phyloP scores from a whole-genome alignment of 192 early-diverging fungal genomes.

The Thamnidium elegans region DNA sequence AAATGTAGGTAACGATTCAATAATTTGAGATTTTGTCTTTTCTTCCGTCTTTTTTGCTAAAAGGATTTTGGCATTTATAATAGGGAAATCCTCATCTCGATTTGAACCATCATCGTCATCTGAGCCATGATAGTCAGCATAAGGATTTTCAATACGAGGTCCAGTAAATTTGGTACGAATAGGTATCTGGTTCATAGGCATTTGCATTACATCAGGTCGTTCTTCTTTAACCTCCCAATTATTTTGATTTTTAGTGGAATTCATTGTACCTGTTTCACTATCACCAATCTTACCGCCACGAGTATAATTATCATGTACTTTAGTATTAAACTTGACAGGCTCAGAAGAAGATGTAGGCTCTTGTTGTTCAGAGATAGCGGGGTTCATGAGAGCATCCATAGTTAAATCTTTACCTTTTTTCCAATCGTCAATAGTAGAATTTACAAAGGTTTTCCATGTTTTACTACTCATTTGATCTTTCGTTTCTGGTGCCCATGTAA shows the following conservation, averaged over 20 bases:
- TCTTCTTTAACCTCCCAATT: constrained; percentile 3
- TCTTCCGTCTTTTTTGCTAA: too few relatives aligned
- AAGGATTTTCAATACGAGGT: not conserved
- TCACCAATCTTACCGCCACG: not conserved
- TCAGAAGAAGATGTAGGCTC: too few relatives aligned
- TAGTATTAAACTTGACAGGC: not conserved
- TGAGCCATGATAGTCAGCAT: not conserved
- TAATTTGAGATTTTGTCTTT: too few relatives aligned
- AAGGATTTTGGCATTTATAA: not conserved
- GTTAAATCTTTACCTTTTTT: not conserved
- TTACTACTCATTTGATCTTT: not conserved
- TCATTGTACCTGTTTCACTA: not conserved
- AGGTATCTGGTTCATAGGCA: constrained; percentile 4
- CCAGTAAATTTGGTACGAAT: not conserved
- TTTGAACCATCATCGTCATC: not conserved
- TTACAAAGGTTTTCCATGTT: not conserved
- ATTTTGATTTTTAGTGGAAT: not conserved
- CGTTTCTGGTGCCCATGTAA: not conserved
- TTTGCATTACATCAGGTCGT: constrained; percentile 14
- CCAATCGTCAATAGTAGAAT: not conserved
- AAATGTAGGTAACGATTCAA: too few relatives aligned
- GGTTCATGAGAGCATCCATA: not conserved
- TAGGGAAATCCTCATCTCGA: not conserved
- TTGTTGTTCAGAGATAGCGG: too few relatives aligned
- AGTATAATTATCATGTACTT: not conserved